These are phyloP conservation scores for Plantago major DNA, from an alignment of 257 asterid genomes.

Conservation along the genomic window DNA sequence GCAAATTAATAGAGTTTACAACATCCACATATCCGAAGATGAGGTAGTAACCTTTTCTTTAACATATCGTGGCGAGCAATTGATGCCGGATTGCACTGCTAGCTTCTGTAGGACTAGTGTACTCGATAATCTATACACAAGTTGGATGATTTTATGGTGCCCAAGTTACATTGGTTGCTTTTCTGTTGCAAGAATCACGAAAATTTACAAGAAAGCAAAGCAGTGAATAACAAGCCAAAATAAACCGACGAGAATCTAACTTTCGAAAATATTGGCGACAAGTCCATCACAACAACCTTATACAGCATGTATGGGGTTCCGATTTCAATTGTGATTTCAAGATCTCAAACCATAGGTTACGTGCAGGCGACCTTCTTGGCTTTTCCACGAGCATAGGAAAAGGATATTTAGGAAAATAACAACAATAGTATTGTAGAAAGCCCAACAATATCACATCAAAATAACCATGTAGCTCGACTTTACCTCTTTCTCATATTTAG, in stretches of 20 bases:
- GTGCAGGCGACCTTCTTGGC: slow-evolving; percentile 66
- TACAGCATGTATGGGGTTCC: slow-evolving; percentile 60
- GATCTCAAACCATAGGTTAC: slow-evolving; percentile 51
- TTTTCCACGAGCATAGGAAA: slow-evolving; percentile 41
- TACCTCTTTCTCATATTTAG: slow-evolving; percentile 74
- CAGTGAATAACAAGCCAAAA: slow-evolving; percentile 2
- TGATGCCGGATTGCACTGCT: slow-evolving; percentile 93
- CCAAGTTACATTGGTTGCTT: slow-evolving; percentile 96
- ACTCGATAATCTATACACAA: slow-evolving; percentile 85
- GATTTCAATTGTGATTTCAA: slow-evolving; percentile 60
- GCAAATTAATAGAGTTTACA: neutral
- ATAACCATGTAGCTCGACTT: neutral
- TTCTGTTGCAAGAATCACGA: slow-evolving; percentile 92
- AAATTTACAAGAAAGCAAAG: slow-evolving; percentile 7
- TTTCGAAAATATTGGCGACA: neutral
- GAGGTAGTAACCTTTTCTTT: slow-evolving; percentile 69
- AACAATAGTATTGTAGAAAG: neutral
- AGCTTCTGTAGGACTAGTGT: slow-evolving; percentile 85
- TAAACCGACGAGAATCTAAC: neutral
- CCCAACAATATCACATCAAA: neutral
- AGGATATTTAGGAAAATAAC: neutral
- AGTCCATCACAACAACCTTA: slow-evolving; percentile 36
- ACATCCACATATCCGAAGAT: neutral
- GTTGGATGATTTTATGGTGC: slow-evolving; percentile 90
- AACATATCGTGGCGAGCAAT: slow-evolving; percentile 90